Percentiles rank a stretch among this genome's conserved stretches.
phyloP scores from a whole-genome alignment of 257 asterid genomes.

The Echium plantagineum region DNA sequence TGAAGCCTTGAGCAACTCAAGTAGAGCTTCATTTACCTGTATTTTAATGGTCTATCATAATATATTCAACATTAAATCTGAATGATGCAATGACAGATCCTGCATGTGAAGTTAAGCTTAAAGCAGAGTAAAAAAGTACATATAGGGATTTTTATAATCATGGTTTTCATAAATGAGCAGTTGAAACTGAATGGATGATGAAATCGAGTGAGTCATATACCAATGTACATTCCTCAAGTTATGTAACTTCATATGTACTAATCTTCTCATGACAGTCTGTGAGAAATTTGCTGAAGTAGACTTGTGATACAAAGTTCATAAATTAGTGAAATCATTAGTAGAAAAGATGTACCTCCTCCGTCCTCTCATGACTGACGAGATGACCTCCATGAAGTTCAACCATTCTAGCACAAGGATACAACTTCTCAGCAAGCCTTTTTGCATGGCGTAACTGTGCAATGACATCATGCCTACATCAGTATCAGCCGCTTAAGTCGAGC shows the following conservation, averaged over 20 bases:
- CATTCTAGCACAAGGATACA: conserved; percentile 84
- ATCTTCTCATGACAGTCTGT: not conserved
- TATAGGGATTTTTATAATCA: not conserved
- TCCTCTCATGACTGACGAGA: conserved; percentile 89
- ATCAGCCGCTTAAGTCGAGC: conserved; percentile 4
- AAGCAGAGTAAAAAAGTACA: not conserved
- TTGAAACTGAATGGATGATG: not conserved
- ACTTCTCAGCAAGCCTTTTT: conserved; percentile 63
- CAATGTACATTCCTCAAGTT: too few relatives aligned
- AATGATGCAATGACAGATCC: not conserved
- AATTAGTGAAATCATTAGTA: not conserved
- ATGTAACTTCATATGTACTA: too few relatives aligned
- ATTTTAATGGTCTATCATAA: conserved; percentile 4
- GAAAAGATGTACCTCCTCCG: conserved; percentile 58
- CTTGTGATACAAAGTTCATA: not conserved
- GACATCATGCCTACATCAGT: conserved; percentile 52
- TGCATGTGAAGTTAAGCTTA: not conserved
- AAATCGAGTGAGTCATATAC: too few relatives aligned
- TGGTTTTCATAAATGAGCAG: not conserved
- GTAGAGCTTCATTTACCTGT: conserved; percentile 80
- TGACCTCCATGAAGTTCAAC: conserved; percentile 96
- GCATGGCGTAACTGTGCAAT: conserved; percentile 95
- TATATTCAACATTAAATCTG: not conserved
- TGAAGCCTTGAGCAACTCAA: conserved; percentile 65
- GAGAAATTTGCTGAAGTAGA: not conserved